Conservation (phyloP, 768 basidiomycete species). For the Agaricus subrufescens region DNA sequence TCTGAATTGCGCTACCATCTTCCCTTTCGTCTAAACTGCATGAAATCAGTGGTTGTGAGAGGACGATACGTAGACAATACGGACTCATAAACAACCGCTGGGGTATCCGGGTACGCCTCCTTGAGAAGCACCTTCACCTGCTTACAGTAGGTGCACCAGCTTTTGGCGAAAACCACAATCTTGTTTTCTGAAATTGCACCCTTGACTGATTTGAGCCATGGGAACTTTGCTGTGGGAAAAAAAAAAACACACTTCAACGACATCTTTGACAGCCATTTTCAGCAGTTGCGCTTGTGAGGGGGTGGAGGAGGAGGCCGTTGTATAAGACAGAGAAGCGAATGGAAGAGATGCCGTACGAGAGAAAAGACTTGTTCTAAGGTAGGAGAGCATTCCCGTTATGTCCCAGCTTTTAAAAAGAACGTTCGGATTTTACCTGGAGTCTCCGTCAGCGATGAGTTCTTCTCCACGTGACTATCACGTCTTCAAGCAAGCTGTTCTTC, state of each 20-base stretch:
- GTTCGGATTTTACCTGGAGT: no score
- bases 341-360: slow-evolving; percentile 22
- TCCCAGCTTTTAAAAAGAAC: neutral
- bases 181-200: slow-evolving; percentile 42
- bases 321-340: slow-evolving; percentile 24
- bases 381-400: slow-evolving; percentile 20
- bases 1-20: slow-evolving; percentile 61
- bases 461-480: no score
- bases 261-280: slow-evolving; percentile 31
- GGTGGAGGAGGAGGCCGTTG: slow-evolving; percentile 25
- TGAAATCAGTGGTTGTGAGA: neutral
- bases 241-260: slow-evolving; percentile 36
- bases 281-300: slow-evolving; percentile 19
- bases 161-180: slow-evolving; percentile 59
- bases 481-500: no score
- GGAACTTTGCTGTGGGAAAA: neutral
- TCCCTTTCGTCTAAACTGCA: slow-evolving; percentile 53
- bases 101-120: slow-evolving; percentile 30
- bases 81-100: slow-evolving; percentile 43
- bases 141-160: slow-evolving; percentile 48
- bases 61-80: slow-evolving; percentile 12
- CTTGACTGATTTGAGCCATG: slow-evolving; percentile 22
- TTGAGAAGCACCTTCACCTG: slow-evolving; percentile 44
- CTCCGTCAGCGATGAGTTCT: no score
- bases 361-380: slow-evolving; percentile 19